Evolutionary conservation across 495 filamentous ascomycete species (phyloP), one percentile per base, ranked within the genome.

Genomic region (Aspergillus diversus): DNA sequence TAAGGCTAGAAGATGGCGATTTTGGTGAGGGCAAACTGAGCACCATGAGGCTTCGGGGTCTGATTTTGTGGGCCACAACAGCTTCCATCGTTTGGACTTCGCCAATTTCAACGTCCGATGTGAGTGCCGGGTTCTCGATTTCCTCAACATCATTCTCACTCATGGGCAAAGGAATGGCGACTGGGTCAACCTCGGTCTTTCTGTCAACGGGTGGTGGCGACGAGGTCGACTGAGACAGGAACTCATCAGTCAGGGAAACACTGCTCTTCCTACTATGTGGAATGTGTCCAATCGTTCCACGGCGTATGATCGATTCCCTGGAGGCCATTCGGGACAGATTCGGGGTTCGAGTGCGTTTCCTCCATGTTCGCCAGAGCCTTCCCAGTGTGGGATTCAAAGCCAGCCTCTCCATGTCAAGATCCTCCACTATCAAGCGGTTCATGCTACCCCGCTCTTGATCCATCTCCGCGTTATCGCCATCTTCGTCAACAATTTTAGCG

Each of bases 301-400:
- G 79, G 51, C 76, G 79, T 5, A 60, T 64, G 55, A 83, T 70
- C 0, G 81, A 83, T 58, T 83, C 81, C 53, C 78, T 68, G 5
- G 79, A 81, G 16, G 78, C 51, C 6, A 76, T 69, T 35, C 76
- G 71, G 11, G 78, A 74, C 16, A 80, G 53, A 17, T 69, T 77
- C 8, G 76, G 71, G 4, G 74, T 61, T 50, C 81, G 77, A 52
- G 90, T 84, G 61, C 87, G 87, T 76, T 96, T 96, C 71, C 93
- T 91, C 96, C 96, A 99, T 34, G 91, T 90, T 67, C 96, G 86
- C 96, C 96, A 99, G 34, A 98, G 76, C 37, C 94, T 81, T 13
- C 96, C 93, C 4, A 99, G 77, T 12, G 91, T 93, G 47, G 91
- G 82, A 70, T 95, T 92, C 59, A 98, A 79, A 5, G 94, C 95